These are phyloP conservation scores for Sporothrix variecibatus DNA, from an alignment of 2,329 filamentous ascomycete genomes.

Conservation along the genomic window DNA sequence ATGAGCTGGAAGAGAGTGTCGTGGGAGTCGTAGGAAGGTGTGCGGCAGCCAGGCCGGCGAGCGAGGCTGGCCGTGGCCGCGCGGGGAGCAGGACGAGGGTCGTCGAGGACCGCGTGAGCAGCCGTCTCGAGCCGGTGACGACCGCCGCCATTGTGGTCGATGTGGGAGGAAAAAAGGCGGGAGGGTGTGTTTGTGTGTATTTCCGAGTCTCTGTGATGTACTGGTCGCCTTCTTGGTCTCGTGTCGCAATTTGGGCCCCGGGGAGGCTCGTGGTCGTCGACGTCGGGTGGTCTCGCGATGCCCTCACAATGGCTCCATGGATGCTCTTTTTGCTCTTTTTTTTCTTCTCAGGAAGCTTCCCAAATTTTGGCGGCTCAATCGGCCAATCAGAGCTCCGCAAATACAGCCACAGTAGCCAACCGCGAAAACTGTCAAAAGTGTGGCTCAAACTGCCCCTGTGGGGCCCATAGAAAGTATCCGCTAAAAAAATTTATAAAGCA, in stretches of 20 bases:
- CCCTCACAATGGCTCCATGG: background rate
- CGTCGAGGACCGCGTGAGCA: constrained; percentile 25
- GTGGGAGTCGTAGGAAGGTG: background rate
- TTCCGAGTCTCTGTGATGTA: background rate
- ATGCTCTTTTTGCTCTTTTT: background rate
- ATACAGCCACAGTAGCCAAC: constrained; percentile 1
- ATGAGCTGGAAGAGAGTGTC: background rate
- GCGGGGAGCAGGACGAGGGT: constrained; percentile 19
- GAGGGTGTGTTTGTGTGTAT: background rate
- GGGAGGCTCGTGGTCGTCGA: background rate
- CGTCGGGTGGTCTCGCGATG: constrained; percentile 22
- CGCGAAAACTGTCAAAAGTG: background rate
- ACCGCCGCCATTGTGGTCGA: constrained; percentile 26
- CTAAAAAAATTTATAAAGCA: constrained; percentile 20
- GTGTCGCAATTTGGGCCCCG: background rate
- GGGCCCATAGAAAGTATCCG: background rate
- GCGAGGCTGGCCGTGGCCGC: constrained; percentile 18
- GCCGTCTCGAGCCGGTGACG: constrained; percentile 28
- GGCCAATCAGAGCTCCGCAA: constrained; percentile 8
- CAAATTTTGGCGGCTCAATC: background rate
- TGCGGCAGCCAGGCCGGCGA: background rate
- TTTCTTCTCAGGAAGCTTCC: constrained; percentile 19
- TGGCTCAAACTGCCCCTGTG: constrained; percentile 4
- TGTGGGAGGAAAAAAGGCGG: background rate
- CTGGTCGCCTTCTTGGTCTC: background rate